These are phyloP conservation scores for Oryza rufipogon DNA, from an alignment of 176 grass and related monocot species.

Conservation along the genomic window DNA sequence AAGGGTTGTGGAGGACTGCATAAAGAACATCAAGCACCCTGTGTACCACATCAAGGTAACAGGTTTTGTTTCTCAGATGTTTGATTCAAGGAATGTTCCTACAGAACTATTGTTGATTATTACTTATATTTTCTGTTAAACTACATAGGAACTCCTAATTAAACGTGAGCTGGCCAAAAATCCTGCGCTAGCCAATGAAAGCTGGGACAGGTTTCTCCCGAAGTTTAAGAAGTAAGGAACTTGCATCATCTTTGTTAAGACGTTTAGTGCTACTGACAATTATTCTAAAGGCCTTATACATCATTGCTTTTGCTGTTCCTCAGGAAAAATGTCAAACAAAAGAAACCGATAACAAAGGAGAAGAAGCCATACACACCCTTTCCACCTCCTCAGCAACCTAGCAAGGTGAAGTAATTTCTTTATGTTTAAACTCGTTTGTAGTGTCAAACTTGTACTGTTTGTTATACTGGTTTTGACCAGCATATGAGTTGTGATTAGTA, in stretches of 20 bases:
- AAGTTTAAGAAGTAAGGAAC: slow-evolving; percentile 94
- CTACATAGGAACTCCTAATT: slow-evolving; percentile 76
- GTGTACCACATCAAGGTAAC: slow-evolving; percentile 96
- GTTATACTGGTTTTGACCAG: background rate
- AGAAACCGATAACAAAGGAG: slow-evolving; percentile 86
- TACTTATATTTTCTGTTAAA: slow-evolving; percentile 40
- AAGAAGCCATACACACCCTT: slow-evolving; percentile 98
- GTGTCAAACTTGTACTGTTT: slow-evolving; percentile 14
- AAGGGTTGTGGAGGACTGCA: slow-evolving; percentile 89
- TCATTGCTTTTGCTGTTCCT: slow-evolving; percentile 31
- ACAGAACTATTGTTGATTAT: background rate
- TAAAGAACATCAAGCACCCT: slow-evolving; percentile 86
- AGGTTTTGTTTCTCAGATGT: slow-evolving; percentile 16
- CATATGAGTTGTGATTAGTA: background rate
- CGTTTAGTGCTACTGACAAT: slow-evolving; percentile 7
- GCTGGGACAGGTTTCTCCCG: slow-evolving; percentile 94
- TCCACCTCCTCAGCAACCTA: slow-evolving; percentile 88
- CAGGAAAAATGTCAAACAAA: slow-evolving; percentile 98
- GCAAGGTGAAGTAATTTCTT: slow-evolving; percentile 65
- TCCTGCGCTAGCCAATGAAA: slow-evolving; percentile 86
- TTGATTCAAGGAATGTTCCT: slow-evolving; percentile 4
- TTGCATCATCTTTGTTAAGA: slow-evolving; percentile 22
- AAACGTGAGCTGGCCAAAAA: slow-evolving; percentile 96
- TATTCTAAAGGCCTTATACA: slow-evolving; percentile 10
- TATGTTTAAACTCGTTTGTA: slow-evolving; percentile 6